Evolutionary conservation across 2,329 filamentous ascomycete species (phyloP).

Genomic region (Penicillium frequentans): DNA sequence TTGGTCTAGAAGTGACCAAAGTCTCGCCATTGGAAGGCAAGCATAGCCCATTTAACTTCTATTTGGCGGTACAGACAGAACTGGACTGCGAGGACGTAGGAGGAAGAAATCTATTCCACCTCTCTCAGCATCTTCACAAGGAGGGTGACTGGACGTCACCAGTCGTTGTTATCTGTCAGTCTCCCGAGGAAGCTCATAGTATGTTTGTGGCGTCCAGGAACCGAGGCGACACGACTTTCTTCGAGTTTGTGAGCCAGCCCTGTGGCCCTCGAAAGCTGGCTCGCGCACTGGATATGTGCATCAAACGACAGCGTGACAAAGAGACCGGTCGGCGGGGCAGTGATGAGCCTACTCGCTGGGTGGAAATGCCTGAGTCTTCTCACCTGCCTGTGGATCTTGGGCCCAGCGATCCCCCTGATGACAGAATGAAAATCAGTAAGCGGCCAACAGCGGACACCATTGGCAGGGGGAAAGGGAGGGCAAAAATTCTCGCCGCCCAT

Average conservation of each 20-base stretch:
- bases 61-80: conserved; percentile 25
- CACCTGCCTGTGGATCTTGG: conserved; percentile 20
- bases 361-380: conserved; percentile 21
- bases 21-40: conserved; percentile 1
- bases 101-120: conserved; percentile 12
- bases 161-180: conserved; percentile 31
- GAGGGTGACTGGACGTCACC: conserved; percentile 16
- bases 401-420: conserved; percentile 14
- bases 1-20: conserved; percentile 14
- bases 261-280: conserved; percentile 37
- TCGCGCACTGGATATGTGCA: conserved; percentile 26
- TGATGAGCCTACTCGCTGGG: conserved; percentile 18
- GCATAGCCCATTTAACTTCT: conserved; percentile 16
- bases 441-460: conserved; percentile 23
- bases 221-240: conserved; percentile 7
- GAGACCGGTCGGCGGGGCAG: neutral
- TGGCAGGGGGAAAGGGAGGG: conserved; percentile 19
- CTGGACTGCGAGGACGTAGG: conserved; percentile 18
- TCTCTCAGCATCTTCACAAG: neutral
- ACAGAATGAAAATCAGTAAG: conserved; percentile 24
- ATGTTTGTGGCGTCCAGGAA: conserved; percentile 18
- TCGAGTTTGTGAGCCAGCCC: conserved; percentile 37
- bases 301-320: conserved; percentile 16
- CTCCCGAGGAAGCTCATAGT: conserved; percentile 22
- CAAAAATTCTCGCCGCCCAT: conserved; percentile 7